Evolutionary conservation across 352 stramenopile species (phyloP).

Genomic region (Globisporangium solare): DNA sequence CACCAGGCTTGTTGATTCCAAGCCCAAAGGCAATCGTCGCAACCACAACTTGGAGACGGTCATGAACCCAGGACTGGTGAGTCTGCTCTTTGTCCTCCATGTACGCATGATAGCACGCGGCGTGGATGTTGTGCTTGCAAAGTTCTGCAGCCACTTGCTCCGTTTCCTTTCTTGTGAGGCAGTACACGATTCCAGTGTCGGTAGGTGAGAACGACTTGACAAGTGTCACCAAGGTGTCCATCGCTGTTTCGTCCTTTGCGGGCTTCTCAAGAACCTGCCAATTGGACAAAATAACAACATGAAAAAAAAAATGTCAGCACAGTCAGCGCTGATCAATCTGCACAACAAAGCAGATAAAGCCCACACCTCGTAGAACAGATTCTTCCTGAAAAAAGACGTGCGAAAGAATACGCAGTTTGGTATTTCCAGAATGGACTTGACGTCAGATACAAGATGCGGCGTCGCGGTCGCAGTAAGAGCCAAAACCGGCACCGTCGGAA

Average conservation of each 20-base stretch:
- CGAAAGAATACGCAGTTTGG: constrained; percentile 81
- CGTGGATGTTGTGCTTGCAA: constrained; percentile 59
- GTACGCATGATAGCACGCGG: constrained; percentile 88
- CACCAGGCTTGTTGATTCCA: constrained; percentile 93
- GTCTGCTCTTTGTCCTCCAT: constrained; percentile 64
- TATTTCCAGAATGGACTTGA: constrained; percentile 75
- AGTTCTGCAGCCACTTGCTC: constrained; percentile 84
- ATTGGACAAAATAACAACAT: neutral
- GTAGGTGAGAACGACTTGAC: constrained; percentile 54
- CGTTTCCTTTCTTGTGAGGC: constrained; percentile 88
- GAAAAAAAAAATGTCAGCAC: constrained; percentile 1
- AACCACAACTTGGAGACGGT: constrained; percentile 84
- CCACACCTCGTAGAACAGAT: constrained; percentile 87
- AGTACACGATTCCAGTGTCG: constrained; percentile 91
- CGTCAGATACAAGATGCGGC: constrained; percentile 59
- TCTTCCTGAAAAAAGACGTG: constrained; percentile 87
- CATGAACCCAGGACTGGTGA: constrained; percentile 49
- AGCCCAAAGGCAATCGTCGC: constrained; percentile 93
- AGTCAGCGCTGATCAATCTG: neutral
- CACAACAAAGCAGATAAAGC: constrained; percentile 18
- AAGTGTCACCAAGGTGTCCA: constrained; percentile 68
- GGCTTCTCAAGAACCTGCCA: constrained; percentile 40
- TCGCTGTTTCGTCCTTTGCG: constrained; percentile 36
- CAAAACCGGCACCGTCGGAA: constrained; percentile 87
- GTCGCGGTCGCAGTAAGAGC: constrained; percentile 89